Percentiles rank a stretch among this genome's conserved stretches.
Evolutionary conservation across 352 stramenopile genomes (phyloP).

Genomic region (Pythium aquatile): DNA sequence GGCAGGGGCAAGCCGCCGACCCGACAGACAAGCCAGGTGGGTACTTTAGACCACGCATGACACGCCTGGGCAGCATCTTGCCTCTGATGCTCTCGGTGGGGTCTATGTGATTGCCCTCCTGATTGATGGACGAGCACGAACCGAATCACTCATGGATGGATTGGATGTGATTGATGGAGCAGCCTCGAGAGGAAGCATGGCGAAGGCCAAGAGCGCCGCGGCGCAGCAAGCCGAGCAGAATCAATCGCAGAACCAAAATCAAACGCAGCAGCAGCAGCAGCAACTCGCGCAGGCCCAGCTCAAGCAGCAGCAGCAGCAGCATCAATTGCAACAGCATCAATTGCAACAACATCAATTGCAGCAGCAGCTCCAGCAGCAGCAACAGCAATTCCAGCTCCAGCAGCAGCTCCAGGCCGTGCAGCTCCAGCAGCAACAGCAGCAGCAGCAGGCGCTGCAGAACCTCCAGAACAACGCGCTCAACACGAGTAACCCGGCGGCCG

Average conservation of each 20-base stretch:
- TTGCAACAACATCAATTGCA: conserved; percentile 23
- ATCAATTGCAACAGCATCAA: conserved; percentile 23
- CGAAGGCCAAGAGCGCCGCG: conserved; percentile 5
- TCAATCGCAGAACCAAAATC: conserved; percentile 20
- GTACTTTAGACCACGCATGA: neutral
- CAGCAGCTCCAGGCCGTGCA: conserved; percentile 30
- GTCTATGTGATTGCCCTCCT: neutral
- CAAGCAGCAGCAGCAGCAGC: conserved; percentile 26
- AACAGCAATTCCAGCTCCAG: conserved; percentile 34
- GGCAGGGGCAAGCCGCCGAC: neutral
- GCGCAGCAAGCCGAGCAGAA: conserved; percentile 4
- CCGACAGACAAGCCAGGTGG: conserved; percentile 5
- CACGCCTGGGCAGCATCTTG: neutral
- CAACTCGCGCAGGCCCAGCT: conserved; percentile 28
- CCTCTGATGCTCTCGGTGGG: neutral
- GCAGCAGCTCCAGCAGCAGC: conserved; percentile 32
- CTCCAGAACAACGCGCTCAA: conserved; percentile 20
- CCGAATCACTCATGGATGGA: neutral
- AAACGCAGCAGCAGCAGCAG: conserved; percentile 16
- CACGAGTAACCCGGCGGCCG: conserved; percentile 7
- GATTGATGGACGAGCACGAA: neutral
- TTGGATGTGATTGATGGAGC: neutral
- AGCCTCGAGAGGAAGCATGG: neutral
- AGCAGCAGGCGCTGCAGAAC: conserved; percentile 23
- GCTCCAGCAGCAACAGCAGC: conserved; percentile 22